Base-by-base conservation (phyloP, 2,329 filamentous ascomycete species). In the Aurifilum marmelostoma region DNA sequence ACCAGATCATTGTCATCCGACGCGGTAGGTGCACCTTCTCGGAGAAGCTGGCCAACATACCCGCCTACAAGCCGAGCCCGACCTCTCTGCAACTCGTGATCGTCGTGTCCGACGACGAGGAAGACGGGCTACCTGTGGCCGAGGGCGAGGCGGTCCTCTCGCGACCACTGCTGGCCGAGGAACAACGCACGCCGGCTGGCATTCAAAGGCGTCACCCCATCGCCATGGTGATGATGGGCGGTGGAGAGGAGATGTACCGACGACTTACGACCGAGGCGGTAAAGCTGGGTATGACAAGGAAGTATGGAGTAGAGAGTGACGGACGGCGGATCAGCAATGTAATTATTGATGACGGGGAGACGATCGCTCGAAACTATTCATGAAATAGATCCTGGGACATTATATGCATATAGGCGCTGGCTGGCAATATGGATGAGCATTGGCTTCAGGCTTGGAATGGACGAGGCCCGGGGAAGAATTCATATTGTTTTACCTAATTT, bases 1-100 rank as follows among this genome's bases (percentile, higher is more conserved):
- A 97, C 79, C 90, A 97, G 65, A 83, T 98, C 70, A 89, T 99
- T 69, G 87, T 97, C 63, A 84, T 98, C 74, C 89, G 88, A 37
- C 89, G 96, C 7, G 95, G 96, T 52, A 89, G 88, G 0, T 99
- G 96, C 81, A 91, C 87, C 32, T 98, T 98, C 79, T 90, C 88
- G 47, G 82, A 91, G 37, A 99, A 99, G 78, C 81, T 98, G 0
- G 84, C 86, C 65, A 94, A 93, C 73, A 94, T 98, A n/a, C 94
- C 95, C 0, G 87, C 88, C 12, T 95, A 90, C 76, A 84, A 89
- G 1, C 89, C 92, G 0, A 83, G 84, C 0, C 77, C 83, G 0
- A 77, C 79, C 3, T 84, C 89, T 0, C 82, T 98, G 24, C 92
- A 97, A 77, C 85, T 98, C 3, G 93, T 98, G 37, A 82, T 98